A percentile compares a stretch with the other conserved stretches of the same genome.
These are phyloP conservation scores for Nosema muscidifuracis DNA, from an alignment of 371 early-diverging fungal species.

Conservation along the genomic window DNA sequence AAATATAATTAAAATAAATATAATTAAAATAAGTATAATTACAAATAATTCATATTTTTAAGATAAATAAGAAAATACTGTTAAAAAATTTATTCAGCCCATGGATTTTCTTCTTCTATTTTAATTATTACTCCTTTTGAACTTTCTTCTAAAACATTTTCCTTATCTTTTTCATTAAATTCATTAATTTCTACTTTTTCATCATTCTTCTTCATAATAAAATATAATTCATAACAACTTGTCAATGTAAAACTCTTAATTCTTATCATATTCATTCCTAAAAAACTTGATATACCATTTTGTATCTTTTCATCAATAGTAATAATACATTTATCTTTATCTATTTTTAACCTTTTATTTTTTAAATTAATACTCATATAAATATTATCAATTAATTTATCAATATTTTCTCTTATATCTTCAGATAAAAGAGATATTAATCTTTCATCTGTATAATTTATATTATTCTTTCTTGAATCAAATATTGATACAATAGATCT, in stretches of 20 bases:
- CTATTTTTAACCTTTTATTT: conserved; percentile 22
- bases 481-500: conserved; percentile 15
- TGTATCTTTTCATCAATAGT: conserved; percentile 7
- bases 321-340: conserved; percentile 16
- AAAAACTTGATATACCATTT: conserved; percentile 24
- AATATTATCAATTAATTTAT: conserved; percentile 4
- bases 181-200: background rate
- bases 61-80: too few relatives aligned
- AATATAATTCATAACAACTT: conserved; percentile 27
- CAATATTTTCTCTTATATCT: conserved; percentile 2
- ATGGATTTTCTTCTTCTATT: conserved; percentile 36
- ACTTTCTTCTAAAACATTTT: background rate
- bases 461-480: conserved; percentile 10
- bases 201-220: conserved; percentile 6
- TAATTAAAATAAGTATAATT: background rate
- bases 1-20: too few relatives aligned
- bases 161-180: background rate
- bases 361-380: conserved; percentile 1
- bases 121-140: conserved; percentile 4
- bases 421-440: background rate
- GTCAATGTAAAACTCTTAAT: conserved; percentile 16
- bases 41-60: background rate
- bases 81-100: conserved; percentile 3
- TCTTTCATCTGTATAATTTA: conserved; percentile 9
- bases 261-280: conserved; percentile 19